Evolutionary conservation across 805 yeast genomes (phyloP).

Genomic region (Limtongozyma cylindracea): DNA sequence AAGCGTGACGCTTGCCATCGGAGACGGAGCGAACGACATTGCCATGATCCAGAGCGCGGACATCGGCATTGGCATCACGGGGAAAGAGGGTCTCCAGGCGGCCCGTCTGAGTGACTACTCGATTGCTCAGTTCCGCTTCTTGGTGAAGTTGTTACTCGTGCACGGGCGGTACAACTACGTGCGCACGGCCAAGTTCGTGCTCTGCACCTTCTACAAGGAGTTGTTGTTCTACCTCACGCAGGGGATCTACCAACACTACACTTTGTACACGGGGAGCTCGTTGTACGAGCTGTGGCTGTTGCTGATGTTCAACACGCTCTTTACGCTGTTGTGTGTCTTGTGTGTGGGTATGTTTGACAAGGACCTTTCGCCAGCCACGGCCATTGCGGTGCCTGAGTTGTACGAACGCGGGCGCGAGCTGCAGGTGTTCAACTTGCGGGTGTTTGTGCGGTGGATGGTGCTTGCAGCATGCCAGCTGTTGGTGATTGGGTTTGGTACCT

Average conservation of each 20-base stretch:
- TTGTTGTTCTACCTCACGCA: constrained; percentile 75
- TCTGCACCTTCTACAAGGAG: constrained; percentile 90
- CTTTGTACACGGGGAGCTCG: constrained; percentile 82
- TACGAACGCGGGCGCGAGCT: constrained; percentile 55
- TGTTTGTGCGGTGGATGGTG: constrained; percentile 59
- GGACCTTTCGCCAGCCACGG: constrained; percentile 70
- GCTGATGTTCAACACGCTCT: constrained; percentile 90
- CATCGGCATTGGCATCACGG: constrained; percentile 93
- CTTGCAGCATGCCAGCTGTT: constrained; percentile 54
- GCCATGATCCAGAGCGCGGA: constrained; percentile 99
- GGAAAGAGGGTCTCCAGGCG: constrained; percentile 92
- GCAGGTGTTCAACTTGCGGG: constrained; percentile 42
- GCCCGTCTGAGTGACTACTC: constrained; percentile 89
- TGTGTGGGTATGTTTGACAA: constrained; percentile 91
- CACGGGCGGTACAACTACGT: constrained; percentile 93
- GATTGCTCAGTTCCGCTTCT: constrained; percentile 77
- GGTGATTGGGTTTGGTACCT: constrained; percentile 39
- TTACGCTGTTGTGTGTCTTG: constrained; percentile 78
- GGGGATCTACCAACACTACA: constrained; percentile 61
- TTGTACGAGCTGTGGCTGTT: constrained; percentile 89
- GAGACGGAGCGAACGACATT: constrained; percentile 98
- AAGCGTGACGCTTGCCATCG: constrained; percentile 81
- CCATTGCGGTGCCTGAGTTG: constrained; percentile 78
- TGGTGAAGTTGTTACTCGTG: constrained; percentile 63
- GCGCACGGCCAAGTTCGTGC: constrained; percentile 73